Percentiles rank a stretch among this genome's conserved stretches.
These are phyloP conservation scores for Isatis lusitanica DNA, from an alignment of 441 rosid species.

Conservation along the genomic window DNA sequence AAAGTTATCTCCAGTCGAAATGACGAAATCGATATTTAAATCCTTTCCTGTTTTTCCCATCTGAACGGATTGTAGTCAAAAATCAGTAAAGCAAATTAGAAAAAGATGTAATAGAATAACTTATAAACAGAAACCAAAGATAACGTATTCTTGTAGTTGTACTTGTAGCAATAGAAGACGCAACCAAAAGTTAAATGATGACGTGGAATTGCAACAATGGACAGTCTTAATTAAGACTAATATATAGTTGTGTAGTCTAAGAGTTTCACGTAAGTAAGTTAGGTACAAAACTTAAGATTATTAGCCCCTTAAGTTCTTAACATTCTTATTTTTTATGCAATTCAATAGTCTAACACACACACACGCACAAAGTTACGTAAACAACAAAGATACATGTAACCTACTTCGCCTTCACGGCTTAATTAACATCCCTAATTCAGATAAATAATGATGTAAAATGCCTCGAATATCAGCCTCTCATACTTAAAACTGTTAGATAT, in stretches of 20 bases:
- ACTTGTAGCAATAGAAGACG: not conserved
- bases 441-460: not conserved
- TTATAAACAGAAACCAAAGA: not conserved
- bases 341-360: not conserved
- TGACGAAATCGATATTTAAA: conserved; percentile 54
- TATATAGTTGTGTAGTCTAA: too few species aligned
- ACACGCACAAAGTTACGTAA: not conserved
- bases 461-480: not conserved
- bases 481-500: not conserved
- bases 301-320: not conserved
- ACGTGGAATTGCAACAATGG: not conserved
- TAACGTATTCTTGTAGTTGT: not conserved
- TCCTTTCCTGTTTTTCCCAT: conserved; percentile 65
- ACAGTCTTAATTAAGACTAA: too few species aligned
- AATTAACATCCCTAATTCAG: not conserved
- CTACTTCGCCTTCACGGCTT: conserved; percentile 1
- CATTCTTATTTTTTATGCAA: not conserved
- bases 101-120: not conserved
- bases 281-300: not conserved
- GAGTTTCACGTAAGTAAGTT: not conserved
- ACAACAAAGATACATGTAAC: not conserved
- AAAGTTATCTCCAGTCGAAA: conserved; percentile 81
- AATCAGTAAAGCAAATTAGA: not conserved
- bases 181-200: conserved; percentile 1
- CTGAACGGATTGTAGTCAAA: conserved; percentile 31